These are phyloP conservation scores for Fusarium sp. DNA, from an alignment of 2,329 filamentous ascomycete genomes.

Conservation along the genomic window DNA sequence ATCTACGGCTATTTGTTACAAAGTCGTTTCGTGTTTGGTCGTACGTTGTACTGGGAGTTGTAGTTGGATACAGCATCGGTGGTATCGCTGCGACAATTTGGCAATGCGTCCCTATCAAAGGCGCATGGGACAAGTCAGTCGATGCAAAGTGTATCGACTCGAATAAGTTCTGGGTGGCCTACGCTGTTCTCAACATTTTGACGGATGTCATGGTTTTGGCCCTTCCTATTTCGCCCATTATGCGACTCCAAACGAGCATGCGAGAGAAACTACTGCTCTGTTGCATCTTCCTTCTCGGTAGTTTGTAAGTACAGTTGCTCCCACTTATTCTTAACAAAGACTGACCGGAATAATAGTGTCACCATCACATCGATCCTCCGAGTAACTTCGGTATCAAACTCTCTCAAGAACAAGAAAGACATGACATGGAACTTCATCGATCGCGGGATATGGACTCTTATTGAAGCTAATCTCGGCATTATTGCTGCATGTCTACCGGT, in stretches of 20 bases:
- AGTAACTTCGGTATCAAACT: background rate
- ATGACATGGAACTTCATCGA: background rate
- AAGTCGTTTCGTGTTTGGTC: background rate
- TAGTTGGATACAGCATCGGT: background rate
- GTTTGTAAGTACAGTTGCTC: background rate
- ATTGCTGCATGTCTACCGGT: background rate
- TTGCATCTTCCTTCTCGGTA: background rate
- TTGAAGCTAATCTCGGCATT: background rate
- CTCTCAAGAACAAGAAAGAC: background rate
- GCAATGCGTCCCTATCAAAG: background rate
- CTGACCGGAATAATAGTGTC: background rate
- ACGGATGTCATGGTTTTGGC: background rate
- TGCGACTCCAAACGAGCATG: background rate
- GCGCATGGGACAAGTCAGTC: background rate
- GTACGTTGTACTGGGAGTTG: background rate
- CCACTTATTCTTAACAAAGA: too few relatives aligned
- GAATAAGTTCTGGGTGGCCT: conserved; percentile 1
- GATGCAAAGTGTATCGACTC: background rate
- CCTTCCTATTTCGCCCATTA: background rate
- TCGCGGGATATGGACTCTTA: background rate
- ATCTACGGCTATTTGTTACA: background rate
- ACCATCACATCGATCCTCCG: background rate
- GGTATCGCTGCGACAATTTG: background rate
- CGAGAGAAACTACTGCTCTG: background rate
- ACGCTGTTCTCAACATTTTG: background rate